phyloP scores from a whole-genome alignment of 768 basidiomycete genomes.

The Trametes cubensis region DNA sequence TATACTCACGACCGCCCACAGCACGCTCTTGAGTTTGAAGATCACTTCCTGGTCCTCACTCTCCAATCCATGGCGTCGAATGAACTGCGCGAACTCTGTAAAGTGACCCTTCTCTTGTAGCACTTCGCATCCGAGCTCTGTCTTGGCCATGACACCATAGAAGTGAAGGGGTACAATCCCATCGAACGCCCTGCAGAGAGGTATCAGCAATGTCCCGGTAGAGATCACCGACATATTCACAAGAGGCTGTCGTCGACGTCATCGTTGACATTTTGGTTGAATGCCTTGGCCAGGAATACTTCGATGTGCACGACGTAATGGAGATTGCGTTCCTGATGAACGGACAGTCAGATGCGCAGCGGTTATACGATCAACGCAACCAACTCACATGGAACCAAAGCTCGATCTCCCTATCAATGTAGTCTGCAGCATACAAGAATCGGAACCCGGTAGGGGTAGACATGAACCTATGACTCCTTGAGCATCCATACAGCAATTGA shows the following conservation, averaged over 20 bases:
- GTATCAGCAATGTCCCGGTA: conserved; percentile 8
- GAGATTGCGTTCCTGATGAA: conserved; percentile 81
- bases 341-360: not conserved
- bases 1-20: conserved; percentile 95
- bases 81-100: conserved; percentile 85
- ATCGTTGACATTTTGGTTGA: conserved; percentile 51
- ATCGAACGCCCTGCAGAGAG: conserved; percentile 63
- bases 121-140: conserved; percentile 90
- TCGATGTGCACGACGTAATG: conserved; percentile 94
- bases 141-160: conserved; percentile 97
- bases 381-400: conserved; percentile 87
- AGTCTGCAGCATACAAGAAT: conserved; percentile 88
- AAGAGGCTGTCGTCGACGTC: conserved; percentile 71
- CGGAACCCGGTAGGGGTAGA: conserved; percentile 91
- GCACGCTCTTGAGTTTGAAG: conserved; percentile 87
- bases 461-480: conserved; percentile 68
- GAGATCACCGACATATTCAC: conserved; percentile 35
- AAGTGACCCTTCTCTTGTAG: conserved; percentile 92
- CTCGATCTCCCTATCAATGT: conserved; percentile 95
- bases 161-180: conserved; percentile 93
- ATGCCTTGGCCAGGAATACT: conserved; percentile 82
- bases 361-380: no score
- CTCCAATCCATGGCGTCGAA: conserved; percentile 85
- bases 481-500: not conserved
- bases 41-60: conserved; percentile 82